Base-by-base conservation (phyloP, 2,329 filamentous ascomycete species). In the Trichoderma gracile region DNA sequence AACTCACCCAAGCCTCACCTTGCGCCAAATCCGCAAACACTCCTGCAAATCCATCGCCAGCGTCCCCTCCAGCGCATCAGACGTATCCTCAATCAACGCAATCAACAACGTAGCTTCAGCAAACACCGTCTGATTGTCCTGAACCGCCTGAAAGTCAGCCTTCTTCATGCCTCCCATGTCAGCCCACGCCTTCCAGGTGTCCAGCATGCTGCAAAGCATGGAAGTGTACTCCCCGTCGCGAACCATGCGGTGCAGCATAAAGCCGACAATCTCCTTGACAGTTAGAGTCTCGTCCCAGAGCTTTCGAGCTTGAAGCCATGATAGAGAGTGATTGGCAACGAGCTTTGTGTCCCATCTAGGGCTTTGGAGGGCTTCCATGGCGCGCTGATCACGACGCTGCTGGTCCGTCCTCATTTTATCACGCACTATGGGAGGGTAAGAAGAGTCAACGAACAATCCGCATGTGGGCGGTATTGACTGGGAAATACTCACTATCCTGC, bases 101-200 rank as follows among this genome's bases (percentile, higher is more conserved):
- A 85, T 72, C 10, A 85, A 65, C 27, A 86, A 68, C 19, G 78
- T 78, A 1, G 82, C 82, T 63, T 80, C 75, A 1, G 81, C 80
- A 73, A 85, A 84, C 5, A 69, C 69, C n/a, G 73, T 69, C 68
- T 73, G 73, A 14, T 78, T 73, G 8, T 78, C 75, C 47, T 75
- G 72, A 52, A 84, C 65, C 2, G 73, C 67, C 15, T 75, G 73
- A 47, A 79, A 75, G 63, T 86, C 82, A 3, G 77, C 73, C 66
- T 72, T 78, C 27, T 79, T 76, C 80, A 86, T 83, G 8, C 84
- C 83, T 8, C 82, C 82, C 63, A 82, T 80, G 33, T 85, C 82
- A 2, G 81, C 79, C 82, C 84, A 86, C 1, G 76, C 74, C 71
- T 80, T 83, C 84, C 84, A 86, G 45, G 72, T 69, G 64, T 84